These are phyloP conservation scores for Akanthomyces uredinophilus DNA, from an alignment of 2,329 filamentous ascomycete species.

Conservation along the genomic window DNA sequence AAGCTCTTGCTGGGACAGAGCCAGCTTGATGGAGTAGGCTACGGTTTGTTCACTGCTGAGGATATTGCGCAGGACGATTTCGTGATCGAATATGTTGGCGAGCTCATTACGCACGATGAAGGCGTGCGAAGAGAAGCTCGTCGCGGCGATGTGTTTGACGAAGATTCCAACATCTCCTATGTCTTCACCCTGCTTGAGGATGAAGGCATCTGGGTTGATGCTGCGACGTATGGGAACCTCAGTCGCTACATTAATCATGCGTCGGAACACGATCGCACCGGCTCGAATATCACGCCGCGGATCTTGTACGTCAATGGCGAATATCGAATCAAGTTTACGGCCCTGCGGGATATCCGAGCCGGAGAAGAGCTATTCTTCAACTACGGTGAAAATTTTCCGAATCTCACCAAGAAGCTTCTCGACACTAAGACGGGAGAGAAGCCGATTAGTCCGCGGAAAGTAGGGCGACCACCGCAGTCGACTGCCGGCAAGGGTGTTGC, in stretches of 20 bases:
- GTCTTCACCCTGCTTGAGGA: slow-evolving; percentile 56
- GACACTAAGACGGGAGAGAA: slow-evolving; percentile 33
- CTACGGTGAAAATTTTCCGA: slow-evolving; percentile 66
- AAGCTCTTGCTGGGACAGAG: slow-evolving; percentile 65
- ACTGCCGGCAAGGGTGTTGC: slow-evolving; percentile 20
- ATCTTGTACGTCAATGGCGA: slow-evolving; percentile 71
- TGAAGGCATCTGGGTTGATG: slow-evolving; percentile 65
- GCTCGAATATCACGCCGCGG: slow-evolving; percentile 59
- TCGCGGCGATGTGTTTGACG: slow-evolving; percentile 56
- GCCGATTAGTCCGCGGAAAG: slow-evolving; percentile 22
- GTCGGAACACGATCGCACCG: slow-evolving; percentile 40
- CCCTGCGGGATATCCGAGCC: slow-evolving; percentile 58
- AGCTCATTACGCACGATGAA: slow-evolving; percentile 66
- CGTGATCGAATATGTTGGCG: slow-evolving; percentile 75
- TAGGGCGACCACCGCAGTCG: slow-evolving; percentile 18
- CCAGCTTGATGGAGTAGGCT: slow-evolving; percentile 62
- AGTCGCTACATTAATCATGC: slow-evolving; percentile 82
- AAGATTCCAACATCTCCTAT: slow-evolving; percentile 58
- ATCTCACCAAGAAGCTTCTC: slow-evolving; percentile 44
- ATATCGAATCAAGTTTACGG: slow-evolving; percentile 70
- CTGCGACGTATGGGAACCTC: slow-evolving; percentile 72
- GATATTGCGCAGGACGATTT: slow-evolving; percentile 64
- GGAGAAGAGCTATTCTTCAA: slow-evolving; percentile 80
- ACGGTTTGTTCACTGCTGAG: slow-evolving; percentile 69
- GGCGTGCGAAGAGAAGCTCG: slow-evolving; percentile 61